A percentile compares a stretch with the other conserved stretches of the same genome.
Conservation (phyloP, 257 asterid species). For the Petunia axillaris region DNA sequence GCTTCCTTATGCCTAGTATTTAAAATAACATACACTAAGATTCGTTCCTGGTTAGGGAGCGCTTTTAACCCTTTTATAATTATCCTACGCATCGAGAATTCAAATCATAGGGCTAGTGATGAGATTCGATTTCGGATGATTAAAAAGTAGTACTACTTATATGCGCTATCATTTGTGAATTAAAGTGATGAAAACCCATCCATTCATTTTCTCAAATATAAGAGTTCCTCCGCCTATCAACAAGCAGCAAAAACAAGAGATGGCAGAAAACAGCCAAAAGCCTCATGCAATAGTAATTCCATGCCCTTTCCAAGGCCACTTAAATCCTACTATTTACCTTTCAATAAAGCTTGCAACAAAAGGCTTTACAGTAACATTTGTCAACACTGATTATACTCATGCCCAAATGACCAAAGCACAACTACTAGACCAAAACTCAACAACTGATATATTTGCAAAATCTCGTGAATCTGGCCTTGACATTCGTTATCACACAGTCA, state of each 20-base stretch:
- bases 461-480: slow-evolving; percentile 53
- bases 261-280: slow-evolving; percentile 6
- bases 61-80: too few species aligned
- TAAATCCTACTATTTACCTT: slow-evolving; percentile 19
- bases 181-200: not conserved
- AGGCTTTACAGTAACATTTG: slow-evolving; percentile 16
- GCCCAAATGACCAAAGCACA: slow-evolving; percentile 27
- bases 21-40: too few species aligned
- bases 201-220: not conserved
- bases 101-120: too few species aligned
- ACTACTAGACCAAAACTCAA: not conserved
- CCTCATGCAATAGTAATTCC: slow-evolving; percentile 27
- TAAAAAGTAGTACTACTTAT: too few species aligned
- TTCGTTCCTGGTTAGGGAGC: too few species aligned
- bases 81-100: too few species aligned
- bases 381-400: slow-evolving; percentile 19
- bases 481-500: slow-evolving; percentile 50
- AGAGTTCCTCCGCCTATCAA: not conserved
- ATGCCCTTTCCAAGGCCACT: slow-evolving; percentile 30
- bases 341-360: slow-evolving; percentile 29
- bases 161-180: not conserved
- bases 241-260: not conserved
- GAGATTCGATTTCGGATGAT: too few species aligned
- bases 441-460: slow-evolving; percentile 36
- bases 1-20: too few species aligned